phyloP scores from a whole-genome alignment of 768 basidiomycete genomes.

The Psilocybe sp. region DNA sequence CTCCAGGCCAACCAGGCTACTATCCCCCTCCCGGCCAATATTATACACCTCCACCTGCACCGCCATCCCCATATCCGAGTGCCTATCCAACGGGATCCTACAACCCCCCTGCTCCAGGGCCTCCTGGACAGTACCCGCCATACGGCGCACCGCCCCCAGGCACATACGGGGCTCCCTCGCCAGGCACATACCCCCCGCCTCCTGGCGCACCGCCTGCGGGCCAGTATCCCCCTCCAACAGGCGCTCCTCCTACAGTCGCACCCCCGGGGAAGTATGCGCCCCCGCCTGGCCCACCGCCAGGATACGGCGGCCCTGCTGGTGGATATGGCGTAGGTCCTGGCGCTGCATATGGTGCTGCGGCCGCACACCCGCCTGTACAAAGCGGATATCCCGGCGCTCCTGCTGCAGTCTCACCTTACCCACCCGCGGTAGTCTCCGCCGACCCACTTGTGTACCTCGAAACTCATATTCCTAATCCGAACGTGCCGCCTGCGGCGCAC shows the following conservation, averaged over 20 bases:
- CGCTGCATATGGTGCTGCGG: no score
- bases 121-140: constrained; percentile 7
- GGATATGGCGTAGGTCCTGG: no score
- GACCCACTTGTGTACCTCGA: constrained; percentile 28
- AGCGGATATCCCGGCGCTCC: not conserved
- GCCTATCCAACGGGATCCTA: constrained; percentile 1
- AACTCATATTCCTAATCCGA: constrained; percentile 24
- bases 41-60: no score
- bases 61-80: constrained; percentile 10
- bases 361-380: no score
- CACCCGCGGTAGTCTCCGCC: not conserved
- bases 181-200: constrained; percentile 1
- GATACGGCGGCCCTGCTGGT: not conserved
- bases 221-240: no score
- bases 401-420: not conserved
- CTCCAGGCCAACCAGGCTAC: constrained; percentile 11
- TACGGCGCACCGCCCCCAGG: no score
- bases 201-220: constrained; percentile 1
- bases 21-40: constrained; percentile 20
- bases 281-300: not conserved
- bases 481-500: constrained; percentile 20
- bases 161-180: not conserved
- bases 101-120: not conserved
- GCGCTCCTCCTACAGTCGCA: no score
- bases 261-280: not conserved